Conservation (phyloP, 495 filamentous ascomycete genomes). For the Aspergillus kassunensis region DNA sequence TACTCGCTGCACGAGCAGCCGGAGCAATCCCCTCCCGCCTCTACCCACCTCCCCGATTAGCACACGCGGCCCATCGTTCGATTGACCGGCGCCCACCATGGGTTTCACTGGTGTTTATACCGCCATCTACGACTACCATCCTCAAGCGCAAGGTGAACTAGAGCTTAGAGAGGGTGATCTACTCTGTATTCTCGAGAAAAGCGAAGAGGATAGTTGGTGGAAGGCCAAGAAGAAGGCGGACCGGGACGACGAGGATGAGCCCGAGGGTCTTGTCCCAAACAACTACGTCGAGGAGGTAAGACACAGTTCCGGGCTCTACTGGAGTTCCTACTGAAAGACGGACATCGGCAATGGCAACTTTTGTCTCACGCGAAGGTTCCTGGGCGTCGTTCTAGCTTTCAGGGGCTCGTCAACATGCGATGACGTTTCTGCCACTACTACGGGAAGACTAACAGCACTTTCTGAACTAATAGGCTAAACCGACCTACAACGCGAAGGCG, state of each 20-base stretch:
- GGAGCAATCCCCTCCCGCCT: background rate
- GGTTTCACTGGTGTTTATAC: constrained; percentile 88
- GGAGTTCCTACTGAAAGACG: background rate
- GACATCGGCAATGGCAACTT: background rate
- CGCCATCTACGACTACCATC: constrained; percentile 89
- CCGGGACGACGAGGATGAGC: constrained; percentile 90
- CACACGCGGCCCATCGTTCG: constrained; percentile 9
- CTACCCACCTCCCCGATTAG: background rate
- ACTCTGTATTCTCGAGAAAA: constrained; percentile 89
- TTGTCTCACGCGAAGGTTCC: background rate
- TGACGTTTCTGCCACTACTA: constrained; percentile 5
- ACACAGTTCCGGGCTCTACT: background rate
- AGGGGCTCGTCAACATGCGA: constrained; percentile 13
- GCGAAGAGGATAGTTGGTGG: constrained; percentile 92
- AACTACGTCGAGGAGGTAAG: constrained; percentile 97
- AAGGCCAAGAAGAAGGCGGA: constrained; percentile 94
- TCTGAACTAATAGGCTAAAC: constrained; percentile 55
- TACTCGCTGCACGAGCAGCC: constrained; percentile 21
- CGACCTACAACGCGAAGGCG: constrained; percentile 70
- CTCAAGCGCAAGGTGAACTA: constrained; percentile 85
- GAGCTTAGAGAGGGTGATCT: constrained; percentile 84
- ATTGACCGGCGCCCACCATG: constrained; percentile 40
- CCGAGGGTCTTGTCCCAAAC: constrained; percentile 85
- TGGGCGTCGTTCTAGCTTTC: constrained; percentile 6
- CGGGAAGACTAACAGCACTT: background rate